Conservation (phyloP, 2,329 filamentous ascomycete species). For the Aureobasidium sp. region DNA sequence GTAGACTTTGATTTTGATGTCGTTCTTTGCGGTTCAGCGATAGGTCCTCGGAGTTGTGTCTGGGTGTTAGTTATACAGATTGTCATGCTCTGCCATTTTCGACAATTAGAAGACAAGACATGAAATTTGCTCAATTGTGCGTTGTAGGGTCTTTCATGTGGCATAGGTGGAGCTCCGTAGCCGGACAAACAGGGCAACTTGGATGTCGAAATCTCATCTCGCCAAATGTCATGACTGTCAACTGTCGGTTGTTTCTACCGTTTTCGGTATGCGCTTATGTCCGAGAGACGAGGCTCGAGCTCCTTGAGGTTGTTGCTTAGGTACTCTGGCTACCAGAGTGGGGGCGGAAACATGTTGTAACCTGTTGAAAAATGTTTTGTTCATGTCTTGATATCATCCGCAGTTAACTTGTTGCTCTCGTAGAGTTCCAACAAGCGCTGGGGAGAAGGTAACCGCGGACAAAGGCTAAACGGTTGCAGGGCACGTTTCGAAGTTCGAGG, state of each 20-base stretch:
- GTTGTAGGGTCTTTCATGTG: neutral
- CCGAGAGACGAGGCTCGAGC: neutral
- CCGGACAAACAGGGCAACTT: neutral
- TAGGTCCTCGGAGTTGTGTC: neutral
- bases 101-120: no score
- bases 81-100: neutral
- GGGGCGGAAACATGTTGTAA: neutral
- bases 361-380: neutral
- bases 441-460: neutral
- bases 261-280: neutral
- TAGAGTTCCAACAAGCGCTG: neutral
- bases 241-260: neutral
- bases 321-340: neutral
- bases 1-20: neutral
- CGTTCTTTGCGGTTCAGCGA: neutral
- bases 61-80: neutral
- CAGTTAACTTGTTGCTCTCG: neutral
- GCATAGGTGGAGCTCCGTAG: neutral
- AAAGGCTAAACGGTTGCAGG: neutral
- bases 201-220: neutral
- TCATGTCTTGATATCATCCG: neutral
- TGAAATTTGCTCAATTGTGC: neutral
- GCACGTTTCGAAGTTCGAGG: neutral
- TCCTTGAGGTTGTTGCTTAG: no score
- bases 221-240: neutral